Conservation (phyloP, 352 stramenopile genomes). For the Phytophthora fragariae region DNA sequence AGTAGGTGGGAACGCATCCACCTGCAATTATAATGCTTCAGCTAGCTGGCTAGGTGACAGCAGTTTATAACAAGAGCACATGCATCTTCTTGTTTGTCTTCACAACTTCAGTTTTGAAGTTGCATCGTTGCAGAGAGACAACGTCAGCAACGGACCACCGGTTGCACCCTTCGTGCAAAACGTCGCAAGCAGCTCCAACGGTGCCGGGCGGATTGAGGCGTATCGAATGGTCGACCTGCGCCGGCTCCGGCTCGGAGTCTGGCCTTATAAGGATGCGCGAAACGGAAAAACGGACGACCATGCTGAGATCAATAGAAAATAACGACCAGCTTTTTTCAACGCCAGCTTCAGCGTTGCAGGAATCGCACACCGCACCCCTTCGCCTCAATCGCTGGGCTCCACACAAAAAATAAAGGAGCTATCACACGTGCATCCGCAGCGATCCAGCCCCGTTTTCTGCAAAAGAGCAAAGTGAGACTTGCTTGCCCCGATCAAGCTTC, state of each 20-base stretch:
- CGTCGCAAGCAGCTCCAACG: background rate
- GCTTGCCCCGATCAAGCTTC: background rate
- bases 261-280: background rate
- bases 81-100: background rate
- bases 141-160: background rate
- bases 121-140: background rate
- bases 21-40: slow-evolving; percentile 16
- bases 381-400: background rate
- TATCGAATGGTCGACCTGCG: background rate
- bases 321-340: slow-evolving; percentile 24
- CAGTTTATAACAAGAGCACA: background rate
- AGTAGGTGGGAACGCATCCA: background rate
- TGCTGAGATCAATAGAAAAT: slow-evolving; percentile 16
- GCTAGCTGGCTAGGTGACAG: background rate
- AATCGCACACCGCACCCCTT: slow-evolving; percentile 7
- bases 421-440: background rate
- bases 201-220: background rate
- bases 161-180: background rate
- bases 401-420: slow-evolving; percentile 5
- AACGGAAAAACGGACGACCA: slow-evolving; percentile 12
- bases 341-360: slow-evolving; percentile 1
- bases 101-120: slow-evolving; percentile 1
- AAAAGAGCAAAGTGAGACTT: slow-evolving; percentile 7
- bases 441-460: background rate
- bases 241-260: background rate